Conservation (phyloP, 2,329 filamentous ascomycete genomes). For the Epichloe hybrida region DNA sequence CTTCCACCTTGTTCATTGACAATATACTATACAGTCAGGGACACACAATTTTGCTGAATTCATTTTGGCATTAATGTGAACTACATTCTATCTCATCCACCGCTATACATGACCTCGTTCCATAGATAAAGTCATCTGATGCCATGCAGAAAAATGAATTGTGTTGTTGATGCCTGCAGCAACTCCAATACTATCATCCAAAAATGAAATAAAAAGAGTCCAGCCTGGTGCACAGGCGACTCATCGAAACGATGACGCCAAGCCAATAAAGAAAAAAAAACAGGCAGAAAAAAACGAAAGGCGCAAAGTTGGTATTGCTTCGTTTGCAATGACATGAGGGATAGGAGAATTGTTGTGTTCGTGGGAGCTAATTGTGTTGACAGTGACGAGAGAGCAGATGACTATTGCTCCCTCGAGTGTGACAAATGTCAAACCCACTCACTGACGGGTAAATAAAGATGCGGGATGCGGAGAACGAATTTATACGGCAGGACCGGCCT, state of each 20-base stretch:
- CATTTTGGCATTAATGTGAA: background rate
- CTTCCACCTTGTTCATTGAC: too few relatives aligned
- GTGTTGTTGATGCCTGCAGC: background rate
- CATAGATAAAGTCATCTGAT: background rate
- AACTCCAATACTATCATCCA: background rate
- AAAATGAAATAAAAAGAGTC: background rate
- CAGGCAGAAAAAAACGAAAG: background rate
- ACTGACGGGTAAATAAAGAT: background rate
- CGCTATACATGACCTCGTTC: background rate
- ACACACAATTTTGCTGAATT: background rate
- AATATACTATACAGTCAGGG: background rate
- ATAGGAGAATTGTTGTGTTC: background rate
- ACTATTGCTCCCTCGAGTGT: background rate
- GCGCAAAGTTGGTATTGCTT: background rate
- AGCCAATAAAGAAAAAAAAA: background rate
- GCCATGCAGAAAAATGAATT: background rate
- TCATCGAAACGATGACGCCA: background rate
- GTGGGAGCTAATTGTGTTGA: background rate
- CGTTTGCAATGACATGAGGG: background rate
- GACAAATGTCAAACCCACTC: background rate
- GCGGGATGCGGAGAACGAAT: background rate
- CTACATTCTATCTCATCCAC: background rate
- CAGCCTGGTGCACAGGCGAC: background rate
- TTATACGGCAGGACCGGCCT: conserved; percentile 40
- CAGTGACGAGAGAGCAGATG: background rate